Evolutionary conservation across 164 flowering plant species (phyloP).

Genomic region (Tetrastigma voinierianum): DNA sequence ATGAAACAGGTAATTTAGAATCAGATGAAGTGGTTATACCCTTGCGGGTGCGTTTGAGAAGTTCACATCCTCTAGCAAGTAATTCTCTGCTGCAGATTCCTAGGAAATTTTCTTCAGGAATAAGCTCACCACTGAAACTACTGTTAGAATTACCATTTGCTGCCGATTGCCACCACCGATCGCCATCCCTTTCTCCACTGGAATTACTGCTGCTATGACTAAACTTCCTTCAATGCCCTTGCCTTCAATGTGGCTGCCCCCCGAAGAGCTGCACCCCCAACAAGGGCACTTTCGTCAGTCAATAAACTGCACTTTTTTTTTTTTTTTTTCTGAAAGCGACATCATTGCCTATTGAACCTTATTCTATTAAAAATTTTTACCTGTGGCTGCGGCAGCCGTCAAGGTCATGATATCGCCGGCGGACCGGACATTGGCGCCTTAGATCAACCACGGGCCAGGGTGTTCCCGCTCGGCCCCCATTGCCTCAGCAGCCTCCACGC

Average conservation of each 20-base stretch:
- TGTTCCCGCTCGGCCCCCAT: slow-evolving; percentile 96
- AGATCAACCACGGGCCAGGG: slow-evolving; percentile 73
- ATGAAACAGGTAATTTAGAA: too few relatives aligned
- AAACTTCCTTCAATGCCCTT: too few relatives aligned
- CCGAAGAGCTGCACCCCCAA: slow-evolving; percentile 58
- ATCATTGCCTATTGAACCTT: neutral
- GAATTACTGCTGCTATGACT: slow-evolving; percentile 40
- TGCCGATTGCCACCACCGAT: slow-evolving; percentile 36
- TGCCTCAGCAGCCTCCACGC: slow-evolving; percentile 57
- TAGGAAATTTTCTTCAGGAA: slow-evolving; percentile 74
- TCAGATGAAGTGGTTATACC: slow-evolving; percentile 34
- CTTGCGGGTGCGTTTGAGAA: slow-evolving; percentile 90
- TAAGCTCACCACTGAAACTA: slow-evolving; percentile 75
- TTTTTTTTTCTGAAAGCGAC: too few relatives aligned
- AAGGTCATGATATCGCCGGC: neutral
- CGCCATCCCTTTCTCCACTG: slow-evolving; percentile 68
- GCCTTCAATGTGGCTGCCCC: slow-evolving; percentile 49
- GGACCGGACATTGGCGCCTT: slow-evolving; percentile 89
- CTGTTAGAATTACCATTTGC: slow-evolving; percentile 44
- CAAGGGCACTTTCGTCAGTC: neutral
- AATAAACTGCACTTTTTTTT: neutral
- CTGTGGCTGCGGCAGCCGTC: slow-evolving; percentile 40
- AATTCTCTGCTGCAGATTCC: slow-evolving; percentile 77
- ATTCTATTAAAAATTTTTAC: slow-evolving; percentile 27
- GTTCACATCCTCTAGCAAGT: slow-evolving; percentile 82